A percentile compares a stretch with the other conserved stretches of the same genome.
These are phyloP conservation scores for Entomortierella lignicola DNA, from an alignment of 192 early-diverging fungal genomes.

Conservation along the genomic window DNA sequence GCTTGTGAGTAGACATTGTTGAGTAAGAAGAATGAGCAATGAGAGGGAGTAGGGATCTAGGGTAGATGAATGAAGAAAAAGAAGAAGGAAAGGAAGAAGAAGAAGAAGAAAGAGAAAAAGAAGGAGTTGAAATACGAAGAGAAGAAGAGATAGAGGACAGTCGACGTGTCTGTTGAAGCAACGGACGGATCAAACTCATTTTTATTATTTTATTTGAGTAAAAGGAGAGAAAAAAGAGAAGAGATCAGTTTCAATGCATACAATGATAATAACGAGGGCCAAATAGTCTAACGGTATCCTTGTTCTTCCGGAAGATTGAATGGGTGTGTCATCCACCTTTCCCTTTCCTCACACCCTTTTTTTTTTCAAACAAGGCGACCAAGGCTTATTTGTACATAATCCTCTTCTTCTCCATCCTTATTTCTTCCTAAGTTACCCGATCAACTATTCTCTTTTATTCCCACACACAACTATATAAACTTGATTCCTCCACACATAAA, in stretches of 20 bases:
- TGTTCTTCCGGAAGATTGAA: too few relatives aligned
- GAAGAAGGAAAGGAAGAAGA: neutral
- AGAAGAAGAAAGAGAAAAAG: neutral
- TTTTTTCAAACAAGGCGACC: too few relatives aligned
- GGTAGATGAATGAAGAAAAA: neutral
- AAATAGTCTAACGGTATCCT: too few relatives aligned
- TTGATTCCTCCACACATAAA: too few relatives aligned
- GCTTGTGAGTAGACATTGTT: constrained; percentile 67
- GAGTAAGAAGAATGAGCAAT: constrained; percentile 26
- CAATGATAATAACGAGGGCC: too few relatives aligned
- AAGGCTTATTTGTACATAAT: too few relatives aligned
- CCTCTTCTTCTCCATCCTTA: too few relatives aligned
- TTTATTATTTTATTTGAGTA: neutral
- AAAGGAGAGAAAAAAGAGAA: constrained; percentile 5
- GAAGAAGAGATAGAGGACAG: neutral
- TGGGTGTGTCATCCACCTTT: too few relatives aligned
- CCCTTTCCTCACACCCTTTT: too few relatives aligned
- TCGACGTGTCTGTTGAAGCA: constrained; percentile 11
- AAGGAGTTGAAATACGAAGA: neutral
- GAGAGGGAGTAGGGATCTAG: neutral
- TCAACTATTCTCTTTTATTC: too few relatives aligned
- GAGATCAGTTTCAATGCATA: neutral
- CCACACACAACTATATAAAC: too few relatives aligned
- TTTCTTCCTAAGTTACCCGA: too few relatives aligned
- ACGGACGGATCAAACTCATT: constrained; percentile 31